Evolutionary conservation across 306 rosid genomes (phyloP).

Genomic region (Comarum palustre): DNA sequence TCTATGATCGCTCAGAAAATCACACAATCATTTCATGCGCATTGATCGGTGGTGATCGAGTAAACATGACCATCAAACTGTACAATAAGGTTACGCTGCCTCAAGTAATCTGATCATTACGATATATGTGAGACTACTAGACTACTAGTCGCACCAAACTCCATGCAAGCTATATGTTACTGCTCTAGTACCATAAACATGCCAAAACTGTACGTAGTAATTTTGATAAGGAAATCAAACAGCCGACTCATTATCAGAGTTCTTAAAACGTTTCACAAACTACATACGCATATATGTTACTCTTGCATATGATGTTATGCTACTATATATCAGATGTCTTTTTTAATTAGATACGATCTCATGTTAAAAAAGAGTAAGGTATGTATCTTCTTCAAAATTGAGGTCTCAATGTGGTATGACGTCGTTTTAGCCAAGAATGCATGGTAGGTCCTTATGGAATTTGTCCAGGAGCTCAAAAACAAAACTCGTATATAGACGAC

Average conservation of each 20-base stretch:
- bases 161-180: neutral
- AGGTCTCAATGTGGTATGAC: neutral
- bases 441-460: neutral
- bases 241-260: neutral
- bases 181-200: neutral
- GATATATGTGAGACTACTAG: neutral
- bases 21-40: neutral
- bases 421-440: neutral
- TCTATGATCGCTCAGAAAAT: too few relatives aligned
- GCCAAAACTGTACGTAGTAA: neutral
- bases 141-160: too few relatives aligned
- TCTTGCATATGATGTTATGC: neutral
- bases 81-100: too few relatives aligned
- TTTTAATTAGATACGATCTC: neutral
- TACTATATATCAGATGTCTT: neutral
- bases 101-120: neutral
- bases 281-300: too few relatives aligned
- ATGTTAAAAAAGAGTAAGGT: neutral
- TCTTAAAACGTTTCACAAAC: too few relatives aligned
- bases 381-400: neutral
- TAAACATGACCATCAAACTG: too few relatives aligned
- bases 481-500: neutral
- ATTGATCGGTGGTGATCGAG: neutral
- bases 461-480: slow-evolving; percentile 9
- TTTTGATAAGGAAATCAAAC: too few relatives aligned